These are phyloP conservation scores for Termitomyces sp. DNA, from an alignment of 768 basidiomycete genomes.

Conservation along the genomic window DNA sequence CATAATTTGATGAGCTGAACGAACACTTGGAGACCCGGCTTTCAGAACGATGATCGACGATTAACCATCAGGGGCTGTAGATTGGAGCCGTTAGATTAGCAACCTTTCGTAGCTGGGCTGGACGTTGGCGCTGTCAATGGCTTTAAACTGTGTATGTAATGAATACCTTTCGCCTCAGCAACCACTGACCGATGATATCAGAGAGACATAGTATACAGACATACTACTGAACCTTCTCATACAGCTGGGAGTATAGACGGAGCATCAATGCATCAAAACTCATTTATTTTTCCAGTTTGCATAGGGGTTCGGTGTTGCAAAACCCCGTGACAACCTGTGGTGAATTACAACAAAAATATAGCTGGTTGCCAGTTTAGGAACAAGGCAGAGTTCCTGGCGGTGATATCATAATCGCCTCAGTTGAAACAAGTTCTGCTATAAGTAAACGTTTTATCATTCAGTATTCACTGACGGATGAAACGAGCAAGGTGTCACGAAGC, in stretches of 20 bases:
- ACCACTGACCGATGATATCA: conserved; percentile 1
- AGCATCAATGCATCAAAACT: conserved; percentile 64
- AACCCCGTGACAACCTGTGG: neutral
- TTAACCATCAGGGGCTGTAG: conserved; percentile 35
- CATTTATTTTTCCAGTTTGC: conserved; percentile 56
- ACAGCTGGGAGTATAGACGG: conserved; percentile 26
- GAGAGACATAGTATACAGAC: conserved; percentile 41
- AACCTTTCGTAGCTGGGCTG: neutral
- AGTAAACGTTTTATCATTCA: neutral
- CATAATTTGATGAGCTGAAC: conserved; percentile 43
- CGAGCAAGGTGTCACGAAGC: too few species aligned
- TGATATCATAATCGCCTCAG: neutral
- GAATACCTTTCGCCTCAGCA: conserved; percentile 4
- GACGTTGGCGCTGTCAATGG: neutral
- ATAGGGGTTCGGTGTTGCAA: conserved; percentile 2
- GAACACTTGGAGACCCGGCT: conserved; percentile 61
- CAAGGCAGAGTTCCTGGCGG: neutral
- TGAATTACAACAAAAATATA: neutral
- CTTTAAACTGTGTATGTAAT: neutral
- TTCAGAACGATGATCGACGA: conserved; percentile 12
- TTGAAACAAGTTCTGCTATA: neutral
- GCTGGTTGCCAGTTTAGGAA: neutral
- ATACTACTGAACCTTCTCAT: conserved; percentile 36
- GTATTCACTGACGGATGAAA: neutral
- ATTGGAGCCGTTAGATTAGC: conserved; percentile 47